These are phyloP conservation scores for Bolboschoenus planiculmis DNA, from an alignment of 176 grass and related monocot genomes.

Conservation along the genomic window DNA sequence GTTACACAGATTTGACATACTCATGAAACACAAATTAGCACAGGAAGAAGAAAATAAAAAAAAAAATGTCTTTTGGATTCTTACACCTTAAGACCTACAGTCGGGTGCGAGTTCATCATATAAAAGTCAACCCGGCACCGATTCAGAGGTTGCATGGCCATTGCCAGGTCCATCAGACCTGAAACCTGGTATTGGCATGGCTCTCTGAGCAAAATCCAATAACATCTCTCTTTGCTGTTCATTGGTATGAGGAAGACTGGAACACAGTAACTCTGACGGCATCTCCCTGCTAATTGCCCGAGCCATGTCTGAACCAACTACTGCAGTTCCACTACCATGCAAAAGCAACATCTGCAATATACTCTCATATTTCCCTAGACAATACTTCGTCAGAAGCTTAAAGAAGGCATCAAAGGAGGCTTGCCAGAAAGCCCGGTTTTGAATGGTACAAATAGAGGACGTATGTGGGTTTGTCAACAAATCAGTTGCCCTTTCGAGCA, in stretches of 20 bases:
- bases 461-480: conserved; percentile 67
- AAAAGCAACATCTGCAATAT: conserved; percentile 69
- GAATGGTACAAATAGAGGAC: conserved; percentile 44
- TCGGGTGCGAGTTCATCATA: neutral
- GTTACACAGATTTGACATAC: conserved; percentile 4
- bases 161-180: conserved; percentile 36
- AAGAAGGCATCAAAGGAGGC: conserved; percentile 99
- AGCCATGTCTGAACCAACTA: conserved; percentile 59
- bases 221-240: conserved; percentile 79
- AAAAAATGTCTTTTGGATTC: neutral
- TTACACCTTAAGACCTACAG: neutral
- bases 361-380: conserved; percentile 86
- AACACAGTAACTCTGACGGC: conserved; percentile 81
- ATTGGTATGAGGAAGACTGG: conserved; percentile 93
- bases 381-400: conserved; percentile 86
- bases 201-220: conserved; percentile 79
- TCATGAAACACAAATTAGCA: conserved; percentile 9
- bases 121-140: conserved; percentile 67
- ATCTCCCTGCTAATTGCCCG: conserved; percentile 85
- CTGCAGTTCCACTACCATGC: conserved; percentile 42
- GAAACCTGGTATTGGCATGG: conserved; percentile 55
- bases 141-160: conserved; percentile 56
- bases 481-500: conserved; percentile 83
- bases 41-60: neutral
- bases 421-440: conserved; percentile 90